Evolutionary conservation across 164 flowering plant species (phyloP), one percentile per base, ranked within the genome.

Genomic region (Santalum album): DNA sequence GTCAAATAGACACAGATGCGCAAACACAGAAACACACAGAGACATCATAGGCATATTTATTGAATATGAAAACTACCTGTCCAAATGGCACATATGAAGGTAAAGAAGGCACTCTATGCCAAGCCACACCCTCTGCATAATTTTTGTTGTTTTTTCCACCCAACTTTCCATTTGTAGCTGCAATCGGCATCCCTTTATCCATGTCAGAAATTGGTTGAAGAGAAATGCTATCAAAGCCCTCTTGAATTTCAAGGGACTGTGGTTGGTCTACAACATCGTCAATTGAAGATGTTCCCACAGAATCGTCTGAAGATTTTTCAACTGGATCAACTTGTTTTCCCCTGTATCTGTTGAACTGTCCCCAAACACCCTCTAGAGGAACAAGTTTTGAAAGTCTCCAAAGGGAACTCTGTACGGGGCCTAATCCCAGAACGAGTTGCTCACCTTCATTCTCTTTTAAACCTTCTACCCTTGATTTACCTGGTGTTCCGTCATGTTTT

Each of bases 1-100:
- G n/a, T n/a, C n/a, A n/a, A n/a, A n/a, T n/a, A n/a, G n/a, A n/a
- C n/a, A n/a, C n/a, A n/a, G 7, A 32, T 32, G 12, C 12, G 36
- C 36, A 32, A 32, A 32, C 36, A 32, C 36, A 32, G 7, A 32
- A 32, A 32, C 12, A 32, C 1, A 32, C 36, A 32, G 12, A 0
- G 36, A 32, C 7, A 32, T 7, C 12, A 32, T 32, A 1, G 14
- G 14, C 42, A 38, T 16, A 38, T 38, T 14, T 9, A 12, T 11
- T 9, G 14, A 15, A 14, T 25, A 50, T 36, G 18, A 53, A 14
- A 55, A 22, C 10, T 73, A 89, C 99, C 95, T 89, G 78, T 10
- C 99, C 99, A 68, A 92, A 92, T 55, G 96, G 99, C 16, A 92
- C 96, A 78, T 92, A 92, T 24, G 95, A 92, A 57, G 94, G 96